Evolutionary conservation across 257 asterid species (phyloP).

Genomic region (Solanum infundibuliforme): DNA sequence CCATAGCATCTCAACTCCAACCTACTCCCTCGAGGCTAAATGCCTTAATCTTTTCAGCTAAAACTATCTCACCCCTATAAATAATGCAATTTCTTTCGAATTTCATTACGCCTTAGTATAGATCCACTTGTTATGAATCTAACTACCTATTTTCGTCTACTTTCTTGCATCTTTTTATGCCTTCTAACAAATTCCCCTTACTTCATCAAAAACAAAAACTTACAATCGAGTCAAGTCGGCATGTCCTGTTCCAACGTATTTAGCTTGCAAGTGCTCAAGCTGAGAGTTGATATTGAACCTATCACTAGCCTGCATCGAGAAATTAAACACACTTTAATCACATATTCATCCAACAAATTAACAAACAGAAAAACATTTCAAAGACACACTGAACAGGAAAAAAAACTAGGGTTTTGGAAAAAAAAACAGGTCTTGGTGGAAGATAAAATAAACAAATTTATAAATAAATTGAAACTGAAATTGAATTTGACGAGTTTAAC

Average conservation of each 20-base stretch:
- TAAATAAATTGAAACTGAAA: not conserved
- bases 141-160: not conserved
- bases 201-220: slow-evolving; percentile 5
- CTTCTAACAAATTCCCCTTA: not conserved
- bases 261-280: slow-evolving; percentile 95
- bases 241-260: slow-evolving; percentile 99
- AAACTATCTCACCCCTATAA: not conserved
- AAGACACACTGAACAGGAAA: not conserved
- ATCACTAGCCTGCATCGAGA: slow-evolving; percentile 74
- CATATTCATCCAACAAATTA: not conserved
- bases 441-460: not conserved
- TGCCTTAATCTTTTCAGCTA: not conserved
- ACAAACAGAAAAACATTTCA: not conserved
- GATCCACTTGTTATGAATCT: too few species aligned
- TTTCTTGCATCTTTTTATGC: not conserved
- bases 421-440: too few species aligned
- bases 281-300: slow-evolving; percentile 95
- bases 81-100: not conserved
- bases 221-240: slow-evolving; percentile 92
- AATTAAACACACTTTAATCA: not conserved
- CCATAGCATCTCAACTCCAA: too few species aligned
- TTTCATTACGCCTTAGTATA: not conserved
- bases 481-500: not conserved
- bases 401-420: not conserved
- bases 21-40: not conserved